These are phyloP conservation scores for Taxillus chinensis DNA, from an alignment of 164 flowering plant genomes.

Conservation along the genomic window DNA sequence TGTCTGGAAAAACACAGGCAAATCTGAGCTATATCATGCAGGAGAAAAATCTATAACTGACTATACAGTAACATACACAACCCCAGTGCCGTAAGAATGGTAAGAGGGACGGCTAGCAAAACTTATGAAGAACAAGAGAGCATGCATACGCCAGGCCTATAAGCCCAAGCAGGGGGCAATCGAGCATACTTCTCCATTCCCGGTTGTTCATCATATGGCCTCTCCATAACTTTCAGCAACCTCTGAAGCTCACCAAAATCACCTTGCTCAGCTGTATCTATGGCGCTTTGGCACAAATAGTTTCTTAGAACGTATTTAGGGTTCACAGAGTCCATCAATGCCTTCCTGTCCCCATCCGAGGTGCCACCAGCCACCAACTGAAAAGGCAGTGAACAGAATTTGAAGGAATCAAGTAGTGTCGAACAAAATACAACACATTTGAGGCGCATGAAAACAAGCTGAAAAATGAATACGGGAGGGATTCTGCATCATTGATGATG, in stretches of 20 bases:
- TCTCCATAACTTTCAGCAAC: slow-evolving; percentile 73
- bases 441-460: too few relatives aligned
- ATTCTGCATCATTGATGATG: too few relatives aligned
- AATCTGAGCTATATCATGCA: too few relatives aligned
- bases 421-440: too few relatives aligned
- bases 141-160: slow-evolving; percentile 99
- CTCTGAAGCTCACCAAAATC: slow-evolving; percentile 71
- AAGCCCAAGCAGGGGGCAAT: slow-evolving; percentile 99
- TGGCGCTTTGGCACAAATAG: slow-evolving; percentile 93
- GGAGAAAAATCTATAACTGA: too few relatives aligned
- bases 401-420: too few relatives aligned
- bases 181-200: slow-evolving; percentile 99
- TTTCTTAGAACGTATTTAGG: slow-evolving; percentile 87
- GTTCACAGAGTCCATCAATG: slow-evolving; percentile 72
- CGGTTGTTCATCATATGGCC: slow-evolving; percentile 89
- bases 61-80: too few relatives aligned
- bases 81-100: too few relatives aligned
- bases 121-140: slow-evolving; percentile 91
- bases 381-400: not conserved
- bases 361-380: slow-evolving; percentile 63
- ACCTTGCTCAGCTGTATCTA: slow-evolving; percentile 89
- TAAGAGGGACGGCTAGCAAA: too few relatives aligned
- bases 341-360: slow-evolving; percentile 76
- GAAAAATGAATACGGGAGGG: too few relatives aligned
- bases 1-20: too few relatives aligned